Evolutionary conservation across 805 yeast species (phyloP), one percentile per base, ranked within the genome.

Genomic region (Saturnispora bothae): DNA sequence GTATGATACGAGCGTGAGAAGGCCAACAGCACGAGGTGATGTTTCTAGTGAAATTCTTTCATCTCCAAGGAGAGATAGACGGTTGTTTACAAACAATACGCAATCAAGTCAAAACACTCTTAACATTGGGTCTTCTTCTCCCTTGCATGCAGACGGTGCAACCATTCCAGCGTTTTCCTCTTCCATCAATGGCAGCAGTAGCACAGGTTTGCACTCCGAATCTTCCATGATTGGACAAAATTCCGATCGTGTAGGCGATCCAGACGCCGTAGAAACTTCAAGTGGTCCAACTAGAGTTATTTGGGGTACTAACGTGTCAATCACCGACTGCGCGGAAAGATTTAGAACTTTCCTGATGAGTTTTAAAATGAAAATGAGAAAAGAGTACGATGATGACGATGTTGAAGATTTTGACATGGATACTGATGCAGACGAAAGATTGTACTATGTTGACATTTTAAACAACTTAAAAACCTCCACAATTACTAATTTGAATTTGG

Each of bases 291-390:
- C 78, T 18, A 72, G 94, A 51, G 95, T 92, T 38, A 89, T 92
- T 52, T 92, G 98, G 98, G 98, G 98, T 60, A 92, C 98, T 1
- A 86, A 89, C 54, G 95, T 92, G 20, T 81, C 94, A 34, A 88
- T 92, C 52, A 83, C 77, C 52, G 96, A 92, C 53, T 79, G 92
- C 49, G 71, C 83, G 28, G 80, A 76, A 48, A 69, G 73, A 36
- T 89, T 92, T 63, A 69, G 94, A 46, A 78, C 78, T 46, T 92
- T 92, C 48, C 63, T 92, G 50, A 78, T 82, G 78, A 73, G 80
- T 19, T 92, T 86, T 66, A 83, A 85, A 55, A 63, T 71, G 61
- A 81, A 78, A 52, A 77, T 83, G 59, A 70, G 96, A 43, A 73
- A 72, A 48, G 52, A 55, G 5, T 55, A 67, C 43, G 78, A 71